These are phyloP conservation scores for Skeletonema menzelii DNA, from an alignment of 108 stramenopile genomes.

Conservation along the genomic window DNA sequence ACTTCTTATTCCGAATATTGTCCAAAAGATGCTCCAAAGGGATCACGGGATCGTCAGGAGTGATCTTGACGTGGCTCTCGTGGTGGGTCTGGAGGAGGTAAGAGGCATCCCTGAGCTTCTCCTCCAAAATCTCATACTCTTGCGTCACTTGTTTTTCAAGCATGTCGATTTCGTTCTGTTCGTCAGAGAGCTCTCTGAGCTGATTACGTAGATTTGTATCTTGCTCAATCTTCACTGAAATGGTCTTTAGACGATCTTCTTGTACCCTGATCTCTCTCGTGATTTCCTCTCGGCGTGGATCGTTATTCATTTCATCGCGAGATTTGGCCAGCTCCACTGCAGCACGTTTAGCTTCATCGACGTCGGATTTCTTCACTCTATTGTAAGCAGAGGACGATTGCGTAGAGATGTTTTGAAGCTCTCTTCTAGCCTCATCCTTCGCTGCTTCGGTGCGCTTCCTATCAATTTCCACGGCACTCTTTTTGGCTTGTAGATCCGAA, in stretches of 20 bases:
- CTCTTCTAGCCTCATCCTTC: conserved; percentile 53
- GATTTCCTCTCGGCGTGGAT: conserved; percentile 68
- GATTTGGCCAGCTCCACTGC: conserved; percentile 28
- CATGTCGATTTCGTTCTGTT: conserved; percentile 70
- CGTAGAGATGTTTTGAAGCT: conserved; percentile 26
- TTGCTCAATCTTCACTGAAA: conserved; percentile 56
- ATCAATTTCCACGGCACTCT: conserved; percentile 56
- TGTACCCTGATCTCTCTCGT: conserved; percentile 70
- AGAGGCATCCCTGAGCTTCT: conserved; percentile 31
- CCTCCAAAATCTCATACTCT: conserved; percentile 32
- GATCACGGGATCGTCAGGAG: conserved; percentile 16
- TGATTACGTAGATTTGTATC: conserved; percentile 58
- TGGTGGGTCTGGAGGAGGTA: conserved; percentile 12
- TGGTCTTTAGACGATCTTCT: conserved; percentile 64
- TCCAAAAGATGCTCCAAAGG: conserved; percentile 20
- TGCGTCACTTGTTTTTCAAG: conserved; percentile 59
- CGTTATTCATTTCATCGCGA: conserved; percentile 30
- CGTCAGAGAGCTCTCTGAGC: conserved; percentile 58
- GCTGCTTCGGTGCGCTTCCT: conserved; percentile 30
- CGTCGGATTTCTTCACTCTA: conserved; percentile 48
- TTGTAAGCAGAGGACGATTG: conserved; percentile 27
- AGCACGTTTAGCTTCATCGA: conserved; percentile 44
- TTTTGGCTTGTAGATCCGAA: conserved; percentile 57
- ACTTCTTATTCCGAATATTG: conserved; percentile 27
- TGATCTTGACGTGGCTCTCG: conserved; percentile 17